Percentiles rank a stretch among this genome's conserved stretches.
Conservation (phyloP, 352 stramenopile genomes). For the Pythium inflatum region DNA sequence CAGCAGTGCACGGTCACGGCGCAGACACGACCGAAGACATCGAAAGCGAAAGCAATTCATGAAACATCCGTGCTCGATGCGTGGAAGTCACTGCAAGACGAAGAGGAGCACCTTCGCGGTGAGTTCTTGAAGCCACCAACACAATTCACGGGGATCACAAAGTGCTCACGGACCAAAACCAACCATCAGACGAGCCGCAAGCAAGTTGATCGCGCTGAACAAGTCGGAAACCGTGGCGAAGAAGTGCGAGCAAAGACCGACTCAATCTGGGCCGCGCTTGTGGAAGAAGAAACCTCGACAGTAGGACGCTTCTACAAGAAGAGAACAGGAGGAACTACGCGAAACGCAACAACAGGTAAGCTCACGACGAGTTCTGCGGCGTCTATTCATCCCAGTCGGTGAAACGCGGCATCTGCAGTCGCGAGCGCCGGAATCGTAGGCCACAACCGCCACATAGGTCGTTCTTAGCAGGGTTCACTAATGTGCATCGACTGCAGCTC, state of each 20-base stretch:
- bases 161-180: background rate
- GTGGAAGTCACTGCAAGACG: conserved; percentile 61
- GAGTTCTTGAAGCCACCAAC: conserved; percentile 22
- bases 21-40: background rate
- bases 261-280: conserved; percentile 34
- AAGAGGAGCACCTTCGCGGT: conserved; percentile 46
- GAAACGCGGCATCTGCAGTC: conserved; percentile 42
- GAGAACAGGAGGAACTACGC: background rate
- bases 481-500: conserved; percentile 79
- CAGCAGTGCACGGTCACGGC: conserved; percentile 10
- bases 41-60: background rate
- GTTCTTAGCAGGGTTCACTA: conserved; percentile 65
- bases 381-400: conserved; percentile 55
- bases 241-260: conserved; percentile 34
- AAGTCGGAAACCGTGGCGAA: background rate
- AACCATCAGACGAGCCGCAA: background rate
- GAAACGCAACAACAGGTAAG: conserved; percentile 10
- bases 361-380: conserved; percentile 14
- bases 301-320: conserved; percentile 29
- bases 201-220: background rate
- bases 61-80: conserved; percentile 17
- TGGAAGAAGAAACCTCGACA: conserved; percentile 34
- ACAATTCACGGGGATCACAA: background rate
- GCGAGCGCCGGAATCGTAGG: conserved; percentile 65
- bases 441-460: conserved; percentile 72